Evolutionary conservation across 2,329 filamentous ascomycete genomes (phyloP), one percentile per base, ranked within the genome.

Genomic region (Trichoderma hamatum): DNA sequence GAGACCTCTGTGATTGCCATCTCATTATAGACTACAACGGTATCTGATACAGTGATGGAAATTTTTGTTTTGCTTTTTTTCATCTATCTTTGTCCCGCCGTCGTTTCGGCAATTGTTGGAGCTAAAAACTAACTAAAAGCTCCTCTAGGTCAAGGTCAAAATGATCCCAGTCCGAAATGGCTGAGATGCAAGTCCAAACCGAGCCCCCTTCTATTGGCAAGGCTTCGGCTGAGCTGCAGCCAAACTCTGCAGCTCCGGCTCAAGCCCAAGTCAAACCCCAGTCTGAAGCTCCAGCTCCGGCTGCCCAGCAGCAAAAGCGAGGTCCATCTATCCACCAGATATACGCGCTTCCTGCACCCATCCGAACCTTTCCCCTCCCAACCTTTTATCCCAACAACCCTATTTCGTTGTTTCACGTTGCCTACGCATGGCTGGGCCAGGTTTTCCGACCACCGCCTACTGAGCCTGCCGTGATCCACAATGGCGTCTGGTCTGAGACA

Each of bases 341-440:
- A 66, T 96, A 99, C 81, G 86, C 89, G 61, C 88, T 93, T 69
- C 92, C 94, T 67, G 87, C 92, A 6, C 96, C 96, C 30, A 82
- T 98, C 71, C 88, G 89, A 72, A 90, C 92, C 6, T 92, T 95
- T 77, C 94, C 95, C 28, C 85, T 98, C 11, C 96, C 96, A 46
- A 87, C 88, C 59, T 92, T 99, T 78, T 92, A 97, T 74, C 95
- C 95, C 65, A 93, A 92, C 80, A 97, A 98, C 78, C 96, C 96
- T 54, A 80, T 98, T 55, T 98, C 95, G 46, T 82, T 97, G 46
- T 83, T 97, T 72, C 91, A 94, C 75, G 86, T 97, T 72, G 86
- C 89, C 51, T 92, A 92, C 76, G 88, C 90, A 69, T 95, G 94
- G 85, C 78, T 95, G 69, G 88, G 87, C 58, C 93, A 96, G 76